Evolutionary conservation across 768 basidiomycete species (phyloP), one percentile per base, ranked within the genome.

Genomic region (Termitomyces eurrhizus): DNA sequence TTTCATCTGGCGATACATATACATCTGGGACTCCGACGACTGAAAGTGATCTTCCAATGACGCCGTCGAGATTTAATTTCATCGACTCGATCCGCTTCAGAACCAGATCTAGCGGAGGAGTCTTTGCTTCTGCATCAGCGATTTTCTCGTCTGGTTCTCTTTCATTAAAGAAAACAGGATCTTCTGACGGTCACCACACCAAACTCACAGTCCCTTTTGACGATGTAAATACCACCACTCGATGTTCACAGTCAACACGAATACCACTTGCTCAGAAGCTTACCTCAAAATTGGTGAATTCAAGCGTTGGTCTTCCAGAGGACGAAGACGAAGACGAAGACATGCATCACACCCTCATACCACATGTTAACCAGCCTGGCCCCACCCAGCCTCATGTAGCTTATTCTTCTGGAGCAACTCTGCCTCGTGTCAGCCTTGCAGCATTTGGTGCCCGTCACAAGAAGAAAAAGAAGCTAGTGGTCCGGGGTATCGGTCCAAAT

Each of bases 381-480:
- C 66, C 46, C 45, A 69, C 67, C 13, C 65, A 65, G n/a, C 74
- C 77, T 4, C 70, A 76, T 61, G 67, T 78, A 24, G 76, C 74
- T 6, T 78, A 75, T 64, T 67, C 75, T 24, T 70, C 74, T 44
- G 66, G 68, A 18, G 66, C 68, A 24, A 66, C 71, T 41, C 62
- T 74, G 42, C 68, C 77, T 51, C 73, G 73, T 14, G 72, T 77
- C 36, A 69, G 66, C 21, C 76, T 81, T 55, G 69, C 79, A 39
- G 72, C 77, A 0, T 62, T 83, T 12, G 72, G 74, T 18, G 70
- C 79, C 26, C 77, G 80, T 55, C 71, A 75, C 54, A 68, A 75
- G 39, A 84, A 78, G 69, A 81, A 83, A 66, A 86, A 83, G 73
- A 87, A 82, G 66, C 79, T 92, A 14, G 80, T 92, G 52, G 77